These are phyloP conservation scores for Chrysosporium queenslandicum DNA, from an alignment of 2,329 filamentous ascomycete species.

Conservation along the genomic window DNA sequence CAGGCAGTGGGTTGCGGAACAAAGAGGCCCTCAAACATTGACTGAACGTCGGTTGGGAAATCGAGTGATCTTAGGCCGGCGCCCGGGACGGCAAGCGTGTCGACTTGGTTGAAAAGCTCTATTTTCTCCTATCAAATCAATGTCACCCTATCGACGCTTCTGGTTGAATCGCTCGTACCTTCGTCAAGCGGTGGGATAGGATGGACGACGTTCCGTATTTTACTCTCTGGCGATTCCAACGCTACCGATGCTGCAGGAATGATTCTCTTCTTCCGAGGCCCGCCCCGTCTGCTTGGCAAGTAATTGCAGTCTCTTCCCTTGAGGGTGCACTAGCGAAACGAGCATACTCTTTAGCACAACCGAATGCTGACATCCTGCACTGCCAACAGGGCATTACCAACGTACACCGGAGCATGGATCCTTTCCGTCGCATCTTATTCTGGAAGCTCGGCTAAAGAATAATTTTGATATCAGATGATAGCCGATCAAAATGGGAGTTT, in stretches of 20 bases:
- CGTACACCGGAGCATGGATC: conserved; percentile 37
- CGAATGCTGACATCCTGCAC: neutral
- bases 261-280: conserved; percentile 34
- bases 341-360: neutral
- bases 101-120: conserved; percentile 34
- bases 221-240: conserved; percentile 1
- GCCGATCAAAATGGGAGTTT: neutral
- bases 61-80: conserved; percentile 35
- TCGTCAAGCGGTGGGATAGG: conserved; percentile 16
- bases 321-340: conserved; percentile 27
- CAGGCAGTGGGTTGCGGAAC: conserved; percentile 20
- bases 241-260: conserved; percentile 8
- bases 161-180: conserved; percentile 10
- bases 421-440: conserved; percentile 38
- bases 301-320: conserved; percentile 36
- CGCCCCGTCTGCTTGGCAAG: conserved; percentile 36
- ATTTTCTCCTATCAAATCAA: conserved; percentile 9
- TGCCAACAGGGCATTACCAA: conserved; percentile 12
- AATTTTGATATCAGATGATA: neutral
- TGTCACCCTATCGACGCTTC: neutral
- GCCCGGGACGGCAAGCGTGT: conserved; percentile 33
- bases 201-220: conserved; percentile 12
- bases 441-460: conserved; percentile 32
- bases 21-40: conserved; percentile 33
- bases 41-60: conserved; percentile 29